Evolutionary conservation across 768 basidiomycete genomes (phyloP).

Genomic region (Kwoniella pini): DNA sequence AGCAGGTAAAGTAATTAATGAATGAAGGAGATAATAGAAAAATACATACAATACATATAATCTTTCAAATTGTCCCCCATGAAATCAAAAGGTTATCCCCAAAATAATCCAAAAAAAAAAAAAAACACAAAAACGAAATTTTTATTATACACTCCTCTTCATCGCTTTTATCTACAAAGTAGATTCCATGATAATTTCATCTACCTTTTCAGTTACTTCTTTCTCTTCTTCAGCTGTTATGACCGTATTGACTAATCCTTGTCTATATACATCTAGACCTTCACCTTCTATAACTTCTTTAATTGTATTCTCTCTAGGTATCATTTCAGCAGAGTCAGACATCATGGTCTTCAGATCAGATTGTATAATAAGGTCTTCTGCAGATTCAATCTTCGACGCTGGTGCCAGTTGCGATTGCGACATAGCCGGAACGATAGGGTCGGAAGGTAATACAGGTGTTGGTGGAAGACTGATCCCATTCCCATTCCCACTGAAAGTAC

Average conservation of each 20-base stretch:
- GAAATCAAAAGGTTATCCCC: too few relatives aligned
- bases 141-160: too few relatives aligned
- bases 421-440: background rate
- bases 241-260: conserved; percentile 25
- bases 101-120: too few relatives aligned
- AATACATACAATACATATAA: too few relatives aligned
- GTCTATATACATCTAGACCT: conserved; percentile 31
- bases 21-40: too few relatives aligned
- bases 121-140: too few relatives aligned
- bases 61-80: too few relatives aligned
- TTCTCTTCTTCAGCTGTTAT: conserved; percentile 24
- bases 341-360: background rate
- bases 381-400: too few relatives aligned
- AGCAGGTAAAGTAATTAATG: too few relatives aligned
- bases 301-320: background rate
- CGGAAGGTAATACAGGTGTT: background rate
- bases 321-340: background rate
- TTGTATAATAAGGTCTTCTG: too few relatives aligned
- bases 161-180: too few relatives aligned
- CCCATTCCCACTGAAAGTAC: conserved; percentile 20
- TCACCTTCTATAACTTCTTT: conserved; percentile 6
- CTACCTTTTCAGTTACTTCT: conserved; percentile 21
- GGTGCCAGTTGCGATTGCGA: background rate
- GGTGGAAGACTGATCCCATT: conserved; percentile 14
- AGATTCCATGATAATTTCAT: background rate